Evolutionary conservation across 768 basidiomycete species (phyloP).

Genomic region (Cystobasidium tubakii): DNA sequence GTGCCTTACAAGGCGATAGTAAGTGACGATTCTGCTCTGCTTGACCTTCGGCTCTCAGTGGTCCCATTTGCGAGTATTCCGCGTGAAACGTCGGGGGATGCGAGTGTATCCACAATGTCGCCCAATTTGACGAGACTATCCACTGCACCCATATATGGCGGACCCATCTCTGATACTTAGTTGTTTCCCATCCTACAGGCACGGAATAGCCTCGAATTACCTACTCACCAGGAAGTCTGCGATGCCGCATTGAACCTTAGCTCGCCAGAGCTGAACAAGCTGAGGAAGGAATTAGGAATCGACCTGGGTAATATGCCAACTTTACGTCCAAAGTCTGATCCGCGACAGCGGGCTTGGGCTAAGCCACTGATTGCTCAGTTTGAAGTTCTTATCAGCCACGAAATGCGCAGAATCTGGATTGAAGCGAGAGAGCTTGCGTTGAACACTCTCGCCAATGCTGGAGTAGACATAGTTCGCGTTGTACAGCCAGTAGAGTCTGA

Average conservation of each 20-base stretch:
- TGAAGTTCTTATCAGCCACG: not conserved
- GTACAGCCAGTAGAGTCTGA: not conserved
- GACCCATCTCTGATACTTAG: too few relatives aligned
- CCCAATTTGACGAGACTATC: too few relatives aligned
- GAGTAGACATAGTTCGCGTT: constrained; percentile 12
- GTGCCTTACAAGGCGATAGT: not conserved
- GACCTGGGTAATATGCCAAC: not conserved
- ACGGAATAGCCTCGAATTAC: not conserved
- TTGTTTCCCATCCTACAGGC: not conserved
- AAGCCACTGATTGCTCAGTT: not conserved
- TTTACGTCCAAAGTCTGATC: not conserved
- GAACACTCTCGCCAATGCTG: not conserved
- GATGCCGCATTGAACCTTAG: not conserved
- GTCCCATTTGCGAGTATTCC: too few relatives aligned
- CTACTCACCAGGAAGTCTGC: not conserved
- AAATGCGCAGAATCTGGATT: not conserved
- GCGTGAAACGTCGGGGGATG: too few relatives aligned
- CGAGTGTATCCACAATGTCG: too few relatives aligned
- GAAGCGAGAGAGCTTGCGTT: not conserved
- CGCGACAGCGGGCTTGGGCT: not conserved
- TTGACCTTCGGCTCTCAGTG: not conserved
- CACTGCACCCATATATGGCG: too few relatives aligned
- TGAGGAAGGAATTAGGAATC: not conserved
- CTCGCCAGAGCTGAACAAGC: not conserved
- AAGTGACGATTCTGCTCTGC: not conserved